A percentile compares a stretch with the other conserved stretches of the same genome.
Conservation (phyloP, 768 basidiomycete species). For the Phylloporus arenicola region DNA sequence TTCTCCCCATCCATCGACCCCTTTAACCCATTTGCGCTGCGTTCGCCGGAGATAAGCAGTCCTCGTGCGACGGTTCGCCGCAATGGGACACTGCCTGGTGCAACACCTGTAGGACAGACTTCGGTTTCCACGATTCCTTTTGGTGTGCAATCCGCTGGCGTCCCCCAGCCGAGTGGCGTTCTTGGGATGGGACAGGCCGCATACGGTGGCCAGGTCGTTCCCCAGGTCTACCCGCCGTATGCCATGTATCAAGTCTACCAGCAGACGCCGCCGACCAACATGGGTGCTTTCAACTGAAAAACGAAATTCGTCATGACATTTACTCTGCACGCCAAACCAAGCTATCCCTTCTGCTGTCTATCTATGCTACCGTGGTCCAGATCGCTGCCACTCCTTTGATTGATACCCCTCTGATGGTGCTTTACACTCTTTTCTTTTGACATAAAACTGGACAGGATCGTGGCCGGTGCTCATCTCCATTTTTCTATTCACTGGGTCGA, state of each 20-base stretch:
- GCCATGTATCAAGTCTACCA: constrained; percentile 78
- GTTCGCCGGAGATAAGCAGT: constrained; percentile 46
- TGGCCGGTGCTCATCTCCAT: constrained; percentile 27
- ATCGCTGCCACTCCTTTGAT: constrained; percentile 23
- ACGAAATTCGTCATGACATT: constrained; percentile 39
- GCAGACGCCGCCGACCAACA: constrained; percentile 64
- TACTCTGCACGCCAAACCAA: constrained; percentile 29
- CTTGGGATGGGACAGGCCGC: constrained; percentile 63
- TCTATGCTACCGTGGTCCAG: constrained; percentile 30
- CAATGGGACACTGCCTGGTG: constrained; percentile 30
- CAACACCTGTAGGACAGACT: constrained; percentile 30
- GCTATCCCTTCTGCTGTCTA: constrained; percentile 30
- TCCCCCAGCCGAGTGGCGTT: constrained; percentile 51
- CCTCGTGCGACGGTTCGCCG: constrained; percentile 47
- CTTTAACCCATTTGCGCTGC: constrained; percentile 53
- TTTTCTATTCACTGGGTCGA: constrained; percentile 31
- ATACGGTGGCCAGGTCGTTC: constrained; percentile 55
- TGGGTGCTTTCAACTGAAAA: constrained; percentile 70
- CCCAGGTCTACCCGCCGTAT: constrained; percentile 73
- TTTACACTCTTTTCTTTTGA: constrained; percentile 11
- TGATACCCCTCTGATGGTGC: constrained; percentile 27
- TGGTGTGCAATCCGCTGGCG: constrained; percentile 54
- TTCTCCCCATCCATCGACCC: constrained; percentile 51
- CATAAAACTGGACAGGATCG: constrained; percentile 22
- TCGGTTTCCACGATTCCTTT: constrained; percentile 42